These are phyloP conservation scores for Lichtheimia ramosa DNA, from an alignment of 371 early-diverging fungal species.

Conservation along the genomic window DNA sequence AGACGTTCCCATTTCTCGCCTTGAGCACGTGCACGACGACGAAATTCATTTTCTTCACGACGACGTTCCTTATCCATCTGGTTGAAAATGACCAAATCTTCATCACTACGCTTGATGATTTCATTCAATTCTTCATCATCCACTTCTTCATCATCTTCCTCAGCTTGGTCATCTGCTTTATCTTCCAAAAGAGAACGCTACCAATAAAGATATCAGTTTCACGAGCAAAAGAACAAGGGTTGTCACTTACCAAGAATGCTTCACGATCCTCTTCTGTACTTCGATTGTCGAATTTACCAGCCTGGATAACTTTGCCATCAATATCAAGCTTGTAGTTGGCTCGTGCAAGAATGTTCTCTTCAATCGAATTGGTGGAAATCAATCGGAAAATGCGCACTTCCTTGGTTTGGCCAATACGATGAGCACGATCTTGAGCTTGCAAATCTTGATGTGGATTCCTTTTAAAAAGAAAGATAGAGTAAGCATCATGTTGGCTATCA, in stretches of 20 bases:
- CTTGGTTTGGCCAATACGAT: slow-evolving; percentile 99
- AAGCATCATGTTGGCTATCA: neutral
- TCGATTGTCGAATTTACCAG: slow-evolving; percentile 98
- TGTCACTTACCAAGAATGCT: slow-evolving; percentile 59
- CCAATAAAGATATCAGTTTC: neutral
- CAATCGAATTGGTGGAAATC: slow-evolving; percentile 92
- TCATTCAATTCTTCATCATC: slow-evolving; percentile 88
- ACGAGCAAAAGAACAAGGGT: neutral
- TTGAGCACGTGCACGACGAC: slow-evolving; percentile 20
- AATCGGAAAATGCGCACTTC: slow-evolving; percentile 98
- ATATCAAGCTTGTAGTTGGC: slow-evolving; percentile 95
- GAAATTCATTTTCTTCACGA: slow-evolving; percentile 34
- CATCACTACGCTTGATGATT: slow-evolving; percentile 74
- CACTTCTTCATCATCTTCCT: slow-evolving; percentile 63
- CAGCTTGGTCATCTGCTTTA: slow-evolving; percentile 27
- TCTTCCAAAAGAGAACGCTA: slow-evolving; percentile 23
- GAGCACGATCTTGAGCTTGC: slow-evolving; percentile 99
- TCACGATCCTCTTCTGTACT: slow-evolving; percentile 92
- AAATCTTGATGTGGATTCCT: slow-evolving; percentile 98
- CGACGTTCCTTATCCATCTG: slow-evolving; percentile 71
- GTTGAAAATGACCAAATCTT: slow-evolving; percentile 71
- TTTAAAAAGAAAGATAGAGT: neutral
- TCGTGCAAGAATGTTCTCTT: slow-evolving; percentile 93
- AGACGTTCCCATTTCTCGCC: slow-evolving; percentile 63
- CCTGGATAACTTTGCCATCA: slow-evolving; percentile 98